Evolutionary conservation across 1,139 yeast species (phyloP), one percentile per base, ranked within the genome.

Genomic region (Geotrichum phurueaensis): DNA sequence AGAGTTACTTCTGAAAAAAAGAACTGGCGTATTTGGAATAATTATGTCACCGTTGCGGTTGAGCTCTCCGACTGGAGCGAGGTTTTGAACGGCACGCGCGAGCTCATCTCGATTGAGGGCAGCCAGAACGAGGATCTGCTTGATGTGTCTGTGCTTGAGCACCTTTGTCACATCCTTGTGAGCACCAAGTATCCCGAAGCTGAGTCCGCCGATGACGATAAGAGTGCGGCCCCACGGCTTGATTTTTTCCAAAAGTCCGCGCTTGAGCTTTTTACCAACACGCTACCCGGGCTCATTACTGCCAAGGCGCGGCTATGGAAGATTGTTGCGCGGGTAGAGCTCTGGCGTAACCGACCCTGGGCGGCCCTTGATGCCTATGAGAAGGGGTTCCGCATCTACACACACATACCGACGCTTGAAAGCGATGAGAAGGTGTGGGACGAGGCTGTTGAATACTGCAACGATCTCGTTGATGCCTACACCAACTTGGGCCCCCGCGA

Each of bases 21-120:
- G 60, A 89, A 92, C 60, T 90, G 98, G 97, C 83, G 89, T 68
- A 85, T 95, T 47, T 92, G 94, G 86, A 95, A 90, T 67, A 95
- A 95, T 71, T 91, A 85, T 69, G 77, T 89, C 70, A 79, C 84
- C 51, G 95, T 94, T 25, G 96, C 98, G 0, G 85, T 85, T 47
- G 89, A 86, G 69, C 76, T 92, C 51, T 79, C 82, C 22, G 91
- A 89, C 69, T 94, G 98, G 97, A 85, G 82, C 65, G 97, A 91
- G 65, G 97, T 88, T 1, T 78, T 92, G 29, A 73, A 83, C 33
- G 97, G 97, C 0, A 80, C 87, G 18, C 80, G 80, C 64, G 84
- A 84, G 66, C 75, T 91, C 57, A 79, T 90, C 50, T 81, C 80
- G 57, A 75, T 83, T 49, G 79, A 80, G 50, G 83, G 82, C 50